A percentile compares a stretch with the other conserved stretches of the same genome.
phyloP scores from a whole-genome alignment of 2,329 filamentous ascomycete species.

The Sporothrix variecibatus region DNA sequence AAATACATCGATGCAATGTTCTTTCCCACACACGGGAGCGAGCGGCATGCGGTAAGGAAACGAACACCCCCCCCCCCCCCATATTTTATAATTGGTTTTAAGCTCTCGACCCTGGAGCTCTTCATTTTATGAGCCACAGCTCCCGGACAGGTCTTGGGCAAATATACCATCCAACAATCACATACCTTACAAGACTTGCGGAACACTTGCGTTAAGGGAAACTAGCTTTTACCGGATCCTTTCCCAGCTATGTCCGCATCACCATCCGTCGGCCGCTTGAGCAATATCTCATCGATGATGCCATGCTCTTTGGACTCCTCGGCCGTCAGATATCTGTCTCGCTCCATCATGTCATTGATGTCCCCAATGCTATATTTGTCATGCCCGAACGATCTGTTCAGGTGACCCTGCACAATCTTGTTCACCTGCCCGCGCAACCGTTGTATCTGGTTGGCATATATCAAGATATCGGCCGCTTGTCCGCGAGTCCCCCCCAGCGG shows the following conservation, averaged over 20 bases:
- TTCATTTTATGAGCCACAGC: too few species aligned
- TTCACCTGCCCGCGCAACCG: conserved; percentile 83
- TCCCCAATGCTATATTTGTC: conserved; percentile 79
- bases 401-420: conserved; percentile 81
- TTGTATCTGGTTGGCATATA: conserved; percentile 96
- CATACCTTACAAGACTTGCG: background rate
- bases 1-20: background rate
- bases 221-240: background rate
- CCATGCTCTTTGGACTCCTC: conserved; percentile 86
- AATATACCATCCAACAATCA: too few species aligned
- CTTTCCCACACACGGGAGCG: background rate
- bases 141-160: too few species aligned
- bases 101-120: too few species aligned
- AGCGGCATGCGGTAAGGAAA: background rate
- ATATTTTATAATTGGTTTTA: too few species aligned
- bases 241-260: background rate
- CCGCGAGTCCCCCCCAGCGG: conserved; percentile 73
- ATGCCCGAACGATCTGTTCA: conserved; percentile 73
- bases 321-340: conserved; percentile 91
- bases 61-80: too few species aligned
- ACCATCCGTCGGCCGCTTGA: conserved; percentile 53
- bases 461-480: conserved; percentile 80
- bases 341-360: conserved; percentile 93
- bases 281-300: conserved; percentile 86
- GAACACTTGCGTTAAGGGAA: background rate